A percentile compares a stretch with the other conserved stretches of the same genome.
Evolutionary conservation across 169 alveolate species (phyloP).

Genomic region (Sarcocystis neurona): DNA sequence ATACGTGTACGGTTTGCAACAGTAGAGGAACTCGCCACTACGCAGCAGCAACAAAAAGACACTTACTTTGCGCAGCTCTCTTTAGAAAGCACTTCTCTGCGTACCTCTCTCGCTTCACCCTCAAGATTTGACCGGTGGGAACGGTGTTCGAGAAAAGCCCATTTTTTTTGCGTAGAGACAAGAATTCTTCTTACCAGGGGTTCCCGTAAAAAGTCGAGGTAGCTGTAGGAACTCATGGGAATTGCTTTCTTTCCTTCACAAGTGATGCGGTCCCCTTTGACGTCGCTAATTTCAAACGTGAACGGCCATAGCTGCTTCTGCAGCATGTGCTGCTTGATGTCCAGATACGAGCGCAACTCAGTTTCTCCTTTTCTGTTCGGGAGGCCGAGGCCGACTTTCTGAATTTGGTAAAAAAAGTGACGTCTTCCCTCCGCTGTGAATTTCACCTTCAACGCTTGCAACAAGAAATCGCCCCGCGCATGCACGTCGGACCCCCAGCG

Average conservation of each 20-base stretch:
- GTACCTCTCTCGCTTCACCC: no score
- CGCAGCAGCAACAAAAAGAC: neutral
- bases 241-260: slow-evolving; percentile 72
- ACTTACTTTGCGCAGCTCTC: neutral
- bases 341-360: slow-evolving; percentile 75
- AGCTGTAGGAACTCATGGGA: slow-evolving; percentile 76
- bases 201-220: slow-evolving; percentile 76
- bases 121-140: no score
- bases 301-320: slow-evolving; percentile 73
- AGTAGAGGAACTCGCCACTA: neutral
- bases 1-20: neutral
- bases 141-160: no score
- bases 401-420: slow-evolving; percentile 71
- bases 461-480: slow-evolving; percentile 19
- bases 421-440: slow-evolving; percentile 68
- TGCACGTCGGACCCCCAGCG: neutral
- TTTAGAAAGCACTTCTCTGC: no score
- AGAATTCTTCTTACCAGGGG: slow-evolving; percentile 46
- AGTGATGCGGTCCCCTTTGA: slow-evolving; percentile 66
- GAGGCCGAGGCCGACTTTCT: slow-evolving; percentile 67
- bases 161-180: no score
- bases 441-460: slow-evolving; percentile 59
- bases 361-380: slow-evolving; percentile 72
- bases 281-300: slow-evolving; percentile 72
- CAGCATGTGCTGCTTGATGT: slow-evolving; percentile 68